Evolutionary conservation across 176 grass and related monocot species (phyloP), one percentile per base, ranked within the genome.

Genomic region (Triticum monococcum): DNA sequence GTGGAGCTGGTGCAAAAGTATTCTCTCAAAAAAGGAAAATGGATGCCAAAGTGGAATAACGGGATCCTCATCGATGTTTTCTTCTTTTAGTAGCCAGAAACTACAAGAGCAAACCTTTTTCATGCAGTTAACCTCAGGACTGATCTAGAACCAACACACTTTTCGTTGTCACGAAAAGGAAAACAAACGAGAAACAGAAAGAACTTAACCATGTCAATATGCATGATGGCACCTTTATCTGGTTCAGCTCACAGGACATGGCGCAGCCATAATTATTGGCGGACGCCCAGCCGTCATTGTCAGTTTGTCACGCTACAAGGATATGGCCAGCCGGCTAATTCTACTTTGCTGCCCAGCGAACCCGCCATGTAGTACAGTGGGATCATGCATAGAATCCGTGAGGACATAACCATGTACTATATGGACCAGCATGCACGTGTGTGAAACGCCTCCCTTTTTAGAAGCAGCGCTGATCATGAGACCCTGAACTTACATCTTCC

Each of bases 381-480:
- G 62, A 41, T 9, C 56, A 59, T 59, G 31, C 86, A 78, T 77
- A 72, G 26, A 77, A 88, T 24, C 72, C 72, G 86, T 88, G 68
- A 85, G 60, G 31, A 67, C 32, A 77, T 31, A 84, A 33, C 66
- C 32, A 57, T 57, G 18, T 57, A 30, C 28, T 30, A 57, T 22
- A 43, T 81, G 68, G 62, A 54, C 48, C 75, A 79, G 33, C 60
- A 50, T 75, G 74, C 77, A 30, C 28, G 28, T 30, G 77, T 85
- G 60, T 89, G 77, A 81, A 8, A 20, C 43, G 36, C 32, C 61
- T 46, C 68, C 68, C 60, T 67, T 89, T 60, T 12, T 22, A 50
- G 88, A 89, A 68, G 60, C 68, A 56, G 56, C 68, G 11, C 46
- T 7, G 65, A 84, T 80, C 82, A 81, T 89, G 77, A 89, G 82